Evolutionary conservation across 257 asterid genomes (phyloP).

Genomic region (Cynanchum wilfordii): DNA sequence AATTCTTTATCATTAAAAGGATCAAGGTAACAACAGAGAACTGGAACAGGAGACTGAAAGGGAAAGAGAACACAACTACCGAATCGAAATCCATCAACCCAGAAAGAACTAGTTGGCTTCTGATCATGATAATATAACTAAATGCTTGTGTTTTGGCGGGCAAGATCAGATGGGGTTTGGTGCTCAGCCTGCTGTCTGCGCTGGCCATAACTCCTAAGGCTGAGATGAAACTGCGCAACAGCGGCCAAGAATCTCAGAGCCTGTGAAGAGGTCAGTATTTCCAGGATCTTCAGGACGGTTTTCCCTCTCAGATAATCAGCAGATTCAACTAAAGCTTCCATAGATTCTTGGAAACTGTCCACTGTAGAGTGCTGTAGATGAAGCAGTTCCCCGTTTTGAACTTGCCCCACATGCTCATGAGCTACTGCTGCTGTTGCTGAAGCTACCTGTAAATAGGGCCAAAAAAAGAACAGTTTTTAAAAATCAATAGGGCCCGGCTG

Average conservation of each 20-base stretch:
- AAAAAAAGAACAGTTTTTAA: too few relatives aligned
- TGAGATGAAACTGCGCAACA: slow-evolving; percentile 20
- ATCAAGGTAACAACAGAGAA: not conserved
- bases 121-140: not conserved
- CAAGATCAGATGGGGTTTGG: not conserved
- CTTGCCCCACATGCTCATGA: slow-evolving; percentile 1
- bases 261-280: slow-evolving; percentile 27
- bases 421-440: slow-evolving; percentile 16
- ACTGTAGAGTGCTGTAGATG: slow-evolving; percentile 11
- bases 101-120: not conserved
- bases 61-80: not conserved
- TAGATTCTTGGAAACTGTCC: slow-evolving; percentile 17
- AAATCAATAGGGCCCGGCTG: too few relatives aligned
- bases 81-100: not conserved
- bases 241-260: slow-evolving; percentile 31
- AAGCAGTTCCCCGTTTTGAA: slow-evolving; percentile 14
- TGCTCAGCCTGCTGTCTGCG: slow-evolving; percentile 18
- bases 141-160: not conserved
- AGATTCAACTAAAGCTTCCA: slow-evolving; percentile 28
- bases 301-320: slow-evolving; percentile 36
- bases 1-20: not conserved
- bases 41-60: not conserved
- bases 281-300: slow-evolving; percentile 20
- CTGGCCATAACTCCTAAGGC: slow-evolving; percentile 27
- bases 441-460: slow-evolving; percentile 15